Base-by-base conservation (phyloP, 2,329 filamentous ascomycete species). In the Pseudogymnoascus sp. region DNA sequence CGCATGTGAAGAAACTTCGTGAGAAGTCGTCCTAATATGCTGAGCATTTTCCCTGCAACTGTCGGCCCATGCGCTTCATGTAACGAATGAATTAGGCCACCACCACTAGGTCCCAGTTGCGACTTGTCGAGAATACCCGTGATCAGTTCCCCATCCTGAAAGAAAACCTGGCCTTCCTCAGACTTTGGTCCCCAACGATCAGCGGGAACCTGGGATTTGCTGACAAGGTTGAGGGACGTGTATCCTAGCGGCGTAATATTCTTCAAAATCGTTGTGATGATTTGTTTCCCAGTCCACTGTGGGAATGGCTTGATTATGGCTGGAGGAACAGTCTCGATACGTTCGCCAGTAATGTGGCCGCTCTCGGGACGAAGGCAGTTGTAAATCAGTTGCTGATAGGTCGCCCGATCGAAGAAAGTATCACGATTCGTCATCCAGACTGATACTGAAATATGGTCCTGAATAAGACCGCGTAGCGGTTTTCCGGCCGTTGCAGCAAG, bases 371-470 rank as follows among this genome's bases (percentile, higher is more conserved):
- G 84, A 58, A 99, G 76, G 62, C 90, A 93, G 63, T 84, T 88
- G 73, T 99, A 99, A 5, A 99, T 80, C n/a, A 99, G 79, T 71
- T 97, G 89, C 65, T 97, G 90, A 72, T 97, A 99, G 63, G 95
- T 87, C 36, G 89, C 88, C 61, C 88, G 83, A 64, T 87, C 88
- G 71, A 97, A 96, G 72, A 97, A 93, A 2, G 89, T 90, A 73
- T 99, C 94, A 69, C 90, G 87, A 73, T 87, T 96, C 62, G 92
- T 96, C 61, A 99, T 83, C 74, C 88, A 88, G 2, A 96, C 90
- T 47, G 90, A 91, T 72, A 99, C 93, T 2, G 93, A 97, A 63
- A 99, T 89, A 74, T 99, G 94, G 80, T 99, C 94, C 75, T 99
- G 95, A 75, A 99, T 99, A 59, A 99, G 78, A 83, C 94, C 94